Evolutionary conservation across 164 flowering plant genomes (phyloP), one percentile per base, ranked within the genome.

Genomic region (Magnolia sinica): DNA sequence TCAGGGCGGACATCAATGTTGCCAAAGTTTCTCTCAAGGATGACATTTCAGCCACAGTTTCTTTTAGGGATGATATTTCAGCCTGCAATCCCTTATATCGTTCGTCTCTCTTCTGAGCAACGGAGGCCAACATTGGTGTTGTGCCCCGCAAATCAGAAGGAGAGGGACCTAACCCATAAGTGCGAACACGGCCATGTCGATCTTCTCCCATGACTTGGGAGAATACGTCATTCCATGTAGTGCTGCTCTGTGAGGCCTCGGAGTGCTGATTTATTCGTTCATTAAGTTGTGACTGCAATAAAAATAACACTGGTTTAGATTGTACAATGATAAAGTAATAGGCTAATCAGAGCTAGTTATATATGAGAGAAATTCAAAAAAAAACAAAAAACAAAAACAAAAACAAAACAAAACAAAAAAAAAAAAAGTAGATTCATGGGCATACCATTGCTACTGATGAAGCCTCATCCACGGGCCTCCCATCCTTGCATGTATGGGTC

Each of bases 401-500:
- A 27, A 27, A 27, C 29, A 27, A 27, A 27, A 24, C 1, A 1
- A 27, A 27, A 27, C 29, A 27, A 27, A 27, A 24, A 66, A 2
- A 11, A 66, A 4, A 9, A 29, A 18, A 49, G 13, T 8, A 2
- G 2, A 71, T n/a, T 6, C 7, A 20, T 63, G 8, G 64, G 64
- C 84, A 50, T 81, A 79, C 82, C 29, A 84, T 81, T 13, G 69
- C 67, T 49, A 50, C 73, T 0, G 82, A 68, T 51, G 86, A 73
- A 5, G 70, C 63, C 18, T 77, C 77, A 79, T 84, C 73, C 71
- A 84, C 82, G 29, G 84, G 81, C 64, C 64, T 65, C 37, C 84
- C 86, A 81, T 81, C 73, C 55, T 77, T 84, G 31, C 76, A 77
- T 3, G 71, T 73, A 52, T 73, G 84, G 61, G 86, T 84, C 68